Base-by-base conservation (phyloP, 352 stramenopile genomes). In the Salisapilia sapeloensis region DNA sequence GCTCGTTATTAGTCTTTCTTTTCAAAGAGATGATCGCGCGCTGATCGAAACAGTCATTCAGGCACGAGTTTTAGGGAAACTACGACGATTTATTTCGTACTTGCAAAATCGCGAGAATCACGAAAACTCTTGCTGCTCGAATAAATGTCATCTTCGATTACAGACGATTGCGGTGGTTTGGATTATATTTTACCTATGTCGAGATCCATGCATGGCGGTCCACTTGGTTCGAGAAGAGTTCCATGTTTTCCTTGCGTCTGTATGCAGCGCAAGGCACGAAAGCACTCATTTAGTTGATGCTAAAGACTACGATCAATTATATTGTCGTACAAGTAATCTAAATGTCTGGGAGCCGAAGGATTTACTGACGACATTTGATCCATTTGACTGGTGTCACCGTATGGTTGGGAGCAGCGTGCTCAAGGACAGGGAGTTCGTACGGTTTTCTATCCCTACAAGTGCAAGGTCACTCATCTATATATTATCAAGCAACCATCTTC, bases 301-400 rank as follows among this genome's bases (percentile, higher is more conserved):
- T 3, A 2, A 22, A 28, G 16, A 16, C 24, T 11, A 13, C 11
- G 8, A 19, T 20, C 16, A 13, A 18, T 26, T 17, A 0, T 29
- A 15, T 29, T 12, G 9, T 24, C 3, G 20, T 32, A 9, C 14
- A 34, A 27, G 13, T 17, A 29, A 38, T 20, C 11, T 9, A 35
- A 20, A 41, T 12, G 4, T 12, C 8, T 30, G 52, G 26, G 51
- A 78, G 12, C 38, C 48, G 6, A 16, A 41, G 1, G 66, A 82
- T 23, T 20, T 66, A 4, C 33, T 71, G 24, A 29, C 77, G 7
- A 27, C 42, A 0, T 35, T 82, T 4, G 66, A 80, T 24, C 50
- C 63, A 4, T 78, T 80, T 15, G 55, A 82, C 38, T 82, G 66
- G 66, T 59, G 51, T 26, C 64, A 52, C 21, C 41, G 56, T 11